A percentile compares a stretch with the other conserved stretches of the same genome.
Evolutionary conservation across 202 grass and related monocot genomes (phyloP).

Genomic region (Miscanthus sacchariflorus): DNA sequence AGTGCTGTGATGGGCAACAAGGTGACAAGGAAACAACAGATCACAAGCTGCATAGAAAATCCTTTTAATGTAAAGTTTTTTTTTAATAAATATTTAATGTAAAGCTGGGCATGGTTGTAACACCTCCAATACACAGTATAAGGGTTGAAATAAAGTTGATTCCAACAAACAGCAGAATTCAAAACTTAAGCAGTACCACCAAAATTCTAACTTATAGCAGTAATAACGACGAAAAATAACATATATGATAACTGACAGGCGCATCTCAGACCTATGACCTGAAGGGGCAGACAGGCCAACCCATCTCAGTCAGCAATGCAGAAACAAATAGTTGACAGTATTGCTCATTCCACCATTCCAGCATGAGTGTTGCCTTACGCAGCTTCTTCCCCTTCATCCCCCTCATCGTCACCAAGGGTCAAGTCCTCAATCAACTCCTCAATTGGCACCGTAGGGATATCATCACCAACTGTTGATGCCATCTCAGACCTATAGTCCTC

Average conservation of each 20-base stretch:
- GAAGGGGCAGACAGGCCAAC: background rate
- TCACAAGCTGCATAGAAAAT: background rate
- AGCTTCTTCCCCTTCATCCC: conserved; percentile 36
- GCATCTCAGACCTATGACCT: conserved; percentile 41
- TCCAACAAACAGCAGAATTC: background rate
- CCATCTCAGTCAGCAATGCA: background rate
- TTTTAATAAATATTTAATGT: background rate
- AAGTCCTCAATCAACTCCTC: conserved; percentile 88
- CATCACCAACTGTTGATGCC: conserved; percentile 73
- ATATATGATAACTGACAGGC: conserved; percentile 35
- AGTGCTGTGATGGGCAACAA: background rate
- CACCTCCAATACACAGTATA: conserved; percentile 12
- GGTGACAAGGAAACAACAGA: background rate
- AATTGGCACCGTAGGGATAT: conserved; percentile 68
- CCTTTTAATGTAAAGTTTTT: background rate
- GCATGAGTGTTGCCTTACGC: conserved; percentile 10
- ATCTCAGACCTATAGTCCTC: conserved; percentile 85
- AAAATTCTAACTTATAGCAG: conserved; percentile 30
- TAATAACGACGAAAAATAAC: background rate
- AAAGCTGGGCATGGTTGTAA: conserved; percentile 2
- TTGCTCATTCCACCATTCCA: conserved; percentile 57
- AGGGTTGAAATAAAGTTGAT: conserved; percentile 16
- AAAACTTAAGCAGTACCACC: conserved; percentile 26
- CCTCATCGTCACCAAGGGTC: conserved; percentile 55
- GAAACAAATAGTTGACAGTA: background rate